Evolutionary conservation across 805 yeast species (phyloP), one percentile per base, ranked within the genome.

Genomic region (Jamesozyma rosinii): DNA sequence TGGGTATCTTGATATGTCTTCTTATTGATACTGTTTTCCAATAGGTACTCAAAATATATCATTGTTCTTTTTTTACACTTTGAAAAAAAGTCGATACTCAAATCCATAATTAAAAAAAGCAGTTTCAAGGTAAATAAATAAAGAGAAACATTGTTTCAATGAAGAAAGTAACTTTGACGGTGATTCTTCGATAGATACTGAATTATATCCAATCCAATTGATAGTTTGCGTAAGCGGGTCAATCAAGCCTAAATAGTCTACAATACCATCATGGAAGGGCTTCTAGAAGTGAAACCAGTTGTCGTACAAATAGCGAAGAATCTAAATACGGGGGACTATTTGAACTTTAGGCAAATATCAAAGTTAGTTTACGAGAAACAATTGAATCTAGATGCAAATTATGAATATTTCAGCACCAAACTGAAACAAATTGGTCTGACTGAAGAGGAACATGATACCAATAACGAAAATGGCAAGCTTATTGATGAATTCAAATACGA

Each of bases 221-320:
- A n/a, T n/a, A n/a, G n/a, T n/a, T n/a, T n/a, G n/a, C n/a, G n/a
- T n/a, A n/a, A n/a, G n/a, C n/a, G n/a, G n/a, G n/a, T n/a, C n/a
- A n/a, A n/a, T n/a, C n/a, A n/a, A n/a, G n/a, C n/a, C n/a, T n/a
- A n/a, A n/a, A n/a, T n/a, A n/a, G n/a, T n/a, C n/a, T n/a, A n/a
- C n/a, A n/a, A n/a, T n/a, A n/a, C n/a, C n/a, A n/a, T n/a, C n/a
- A 55, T 58, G 57, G 55, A 56, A 18, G 50, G 48, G 38, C 30
- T 61, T 27, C 48, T 59, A 4, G 50, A 54, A 41, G 63, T 58
- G 3, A 45, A 46, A 17, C 37, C 44, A 15, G 51, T 59, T 40
- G 62, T 61, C 18, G 24, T 41, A 6, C 43, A 38, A 13, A 54
- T 61, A 19, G 58, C 63, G 5, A 35, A 17, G 22, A 44, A 46